Percentiles rank a stretch among this genome's conserved stretches.
Conservation (phyloP, 352 stramenopile genomes). For the Pythium brachiatum region DNA sequence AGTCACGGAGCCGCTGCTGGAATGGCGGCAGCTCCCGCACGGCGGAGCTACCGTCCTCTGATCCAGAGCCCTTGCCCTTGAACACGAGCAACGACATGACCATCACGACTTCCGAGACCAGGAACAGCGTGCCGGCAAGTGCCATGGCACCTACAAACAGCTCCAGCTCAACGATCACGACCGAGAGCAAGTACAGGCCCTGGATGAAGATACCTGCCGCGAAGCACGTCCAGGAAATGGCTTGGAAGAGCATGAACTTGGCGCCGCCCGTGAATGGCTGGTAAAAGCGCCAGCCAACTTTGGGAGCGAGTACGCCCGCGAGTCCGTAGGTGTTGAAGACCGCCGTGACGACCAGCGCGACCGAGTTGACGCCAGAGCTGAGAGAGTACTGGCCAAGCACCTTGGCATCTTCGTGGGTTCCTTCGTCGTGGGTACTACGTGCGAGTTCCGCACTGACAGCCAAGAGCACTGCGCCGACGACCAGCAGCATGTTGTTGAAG, state of each 20-base stretch:
- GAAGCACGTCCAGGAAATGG: slow-evolving; percentile 81
- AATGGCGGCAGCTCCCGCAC: slow-evolving; percentile 7
- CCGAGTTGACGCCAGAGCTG: slow-evolving; percentile 52
- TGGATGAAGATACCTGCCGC: slow-evolving; percentile 63
- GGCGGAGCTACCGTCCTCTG: background rate
- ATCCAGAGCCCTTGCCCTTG: slow-evolving; percentile 11
- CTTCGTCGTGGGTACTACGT: slow-evolving; percentile 30
- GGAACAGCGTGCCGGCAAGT: slow-evolving; percentile 54
- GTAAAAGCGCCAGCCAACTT: slow-evolving; percentile 81
- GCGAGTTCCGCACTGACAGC: slow-evolving; percentile 58
- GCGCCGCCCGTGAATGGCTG: slow-evolving; percentile 79
- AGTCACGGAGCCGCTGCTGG: slow-evolving; percentile 31
- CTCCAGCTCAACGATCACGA: slow-evolving; percentile 76
- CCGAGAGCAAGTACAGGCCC: slow-evolving; percentile 70
- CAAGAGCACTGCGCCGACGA: slow-evolving; percentile 64
- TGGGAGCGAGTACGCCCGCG: slow-evolving; percentile 63
- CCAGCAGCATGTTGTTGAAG: slow-evolving; percentile 83
- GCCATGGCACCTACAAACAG: slow-evolving; percentile 75
- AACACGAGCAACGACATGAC: slow-evolving; percentile 83
- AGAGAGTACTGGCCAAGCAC: slow-evolving; percentile 43
- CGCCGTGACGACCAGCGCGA: slow-evolving; percentile 69
- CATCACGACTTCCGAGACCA: slow-evolving; percentile 75
- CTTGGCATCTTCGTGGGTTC: slow-evolving; percentile 29
- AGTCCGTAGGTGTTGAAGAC: slow-evolving; percentile 85
- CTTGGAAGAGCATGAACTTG: slow-evolving; percentile 72